Conservation (phyloP, 2,329 filamentous ascomycete genomes). For the Stachybotrys echinatus region DNA sequence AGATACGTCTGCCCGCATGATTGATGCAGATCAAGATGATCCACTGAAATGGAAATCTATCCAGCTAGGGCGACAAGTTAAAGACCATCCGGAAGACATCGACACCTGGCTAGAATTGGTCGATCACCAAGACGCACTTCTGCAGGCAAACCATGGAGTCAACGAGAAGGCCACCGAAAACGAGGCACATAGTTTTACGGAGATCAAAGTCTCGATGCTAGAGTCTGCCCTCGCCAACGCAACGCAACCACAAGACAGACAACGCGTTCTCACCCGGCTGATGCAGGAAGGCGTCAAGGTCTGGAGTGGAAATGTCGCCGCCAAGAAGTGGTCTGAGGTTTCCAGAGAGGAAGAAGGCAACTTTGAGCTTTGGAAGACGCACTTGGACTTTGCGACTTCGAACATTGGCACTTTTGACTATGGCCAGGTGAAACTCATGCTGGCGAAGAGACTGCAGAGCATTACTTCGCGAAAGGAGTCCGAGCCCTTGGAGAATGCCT, state of each 20-base stretch:
- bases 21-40: constrained; percentile 28
- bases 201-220: constrained; percentile 76
- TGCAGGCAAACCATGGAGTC: constrained; percentile 42
- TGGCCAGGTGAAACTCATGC: constrained; percentile 56
- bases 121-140: constrained; percentile 66
- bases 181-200: constrained; percentile 64
- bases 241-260: constrained; percentile 37
- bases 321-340: constrained; percentile 59
- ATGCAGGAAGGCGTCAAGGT: constrained; percentile 70
- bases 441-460: constrained; percentile 43
- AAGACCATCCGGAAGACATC: constrained; percentile 61
- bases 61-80: constrained; percentile 58
- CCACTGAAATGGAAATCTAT: constrained; percentile 50
- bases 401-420: constrained; percentile 62
- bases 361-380: constrained; percentile 66
- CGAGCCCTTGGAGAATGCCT: constrained; percentile 4
- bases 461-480: constrained; percentile 7
- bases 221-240: constrained; percentile 67
- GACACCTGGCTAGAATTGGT: constrained; percentile 75
- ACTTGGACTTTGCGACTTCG: constrained; percentile 68
- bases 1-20: constrained; percentile 32
- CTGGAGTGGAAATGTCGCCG: constrained; percentile 62
- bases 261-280: constrained; percentile 60
- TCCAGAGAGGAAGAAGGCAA: constrained; percentile 16
- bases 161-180: constrained; percentile 45